Conservation (phyloP, 441 rosid genomes). For the Bocquillonia castaneifolia region DNA sequence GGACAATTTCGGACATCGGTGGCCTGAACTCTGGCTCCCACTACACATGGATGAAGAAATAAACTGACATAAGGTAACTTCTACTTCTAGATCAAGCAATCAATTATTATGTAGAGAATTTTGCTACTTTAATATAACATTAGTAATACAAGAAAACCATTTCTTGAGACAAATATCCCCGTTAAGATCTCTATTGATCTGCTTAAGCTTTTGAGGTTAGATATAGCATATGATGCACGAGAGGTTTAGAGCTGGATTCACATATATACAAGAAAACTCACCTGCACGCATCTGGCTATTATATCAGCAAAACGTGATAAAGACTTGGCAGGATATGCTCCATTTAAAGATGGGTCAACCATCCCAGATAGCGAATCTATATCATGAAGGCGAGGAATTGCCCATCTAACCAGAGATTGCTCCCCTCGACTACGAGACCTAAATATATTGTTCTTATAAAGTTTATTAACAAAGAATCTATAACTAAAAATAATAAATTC, state of each 20-base stretch:
- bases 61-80: not conserved
- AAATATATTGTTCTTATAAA: slow-evolving; percentile 17
- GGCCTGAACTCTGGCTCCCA: slow-evolving; percentile 89
- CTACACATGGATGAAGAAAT: slow-evolving; percentile 32
- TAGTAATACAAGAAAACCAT: not conserved
- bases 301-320: slow-evolving; percentile 89
- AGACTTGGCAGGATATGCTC: slow-evolving; percentile 69
- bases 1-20: slow-evolving; percentile 68
- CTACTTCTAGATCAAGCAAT: not conserved
- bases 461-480: too few relatives aligned
- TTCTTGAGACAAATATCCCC: not conserved
- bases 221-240: not conserved
- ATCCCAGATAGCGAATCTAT: slow-evolving; percentile 71
- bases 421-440: slow-evolving; percentile 71
- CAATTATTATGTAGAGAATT: not conserved
- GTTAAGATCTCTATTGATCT: too few relatives aligned
- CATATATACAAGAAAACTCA: slow-evolving; percentile 13
- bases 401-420: slow-evolving; percentile 84
- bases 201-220: not conserved
- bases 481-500: too few relatives aligned
- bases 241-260: not conserved
- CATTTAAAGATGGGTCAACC: slow-evolving; percentile 69
- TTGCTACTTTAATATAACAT: not conserved
- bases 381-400: slow-evolving; percentile 77
- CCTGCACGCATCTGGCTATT: slow-evolving; percentile 85